phyloP scores from a whole-genome alignment of 768 basidiomycete species.

The Suillus subalutaceus region DNA sequence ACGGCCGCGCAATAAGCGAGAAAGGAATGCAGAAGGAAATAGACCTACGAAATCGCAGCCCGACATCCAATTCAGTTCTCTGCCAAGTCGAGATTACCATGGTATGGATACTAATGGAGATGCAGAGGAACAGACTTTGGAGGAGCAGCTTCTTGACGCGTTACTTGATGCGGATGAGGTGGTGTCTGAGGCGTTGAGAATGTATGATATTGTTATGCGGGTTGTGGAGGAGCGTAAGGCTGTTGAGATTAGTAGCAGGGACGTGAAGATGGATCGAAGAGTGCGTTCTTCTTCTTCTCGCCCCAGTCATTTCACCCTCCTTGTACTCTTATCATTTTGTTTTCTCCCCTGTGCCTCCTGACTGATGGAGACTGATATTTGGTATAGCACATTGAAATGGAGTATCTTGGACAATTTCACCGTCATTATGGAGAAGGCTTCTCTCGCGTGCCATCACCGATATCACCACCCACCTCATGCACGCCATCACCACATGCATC shows the following conservation, averaged over 20 bases:
- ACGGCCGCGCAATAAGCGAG: conserved; percentile 52
- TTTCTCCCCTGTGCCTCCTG: too few relatives aligned
- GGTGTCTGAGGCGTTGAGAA: conserved; percentile 64
- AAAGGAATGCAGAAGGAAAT: conserved; percentile 24
- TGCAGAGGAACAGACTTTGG: conserved; percentile 55
- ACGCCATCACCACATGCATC: too few relatives aligned
- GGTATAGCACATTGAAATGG: too few relatives aligned
- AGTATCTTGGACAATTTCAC: too few relatives aligned
- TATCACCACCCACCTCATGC: too few relatives aligned
- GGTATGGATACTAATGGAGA: conserved; percentile 26
- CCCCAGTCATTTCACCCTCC: too few relatives aligned
- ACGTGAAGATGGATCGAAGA: conserved; percentile 64
- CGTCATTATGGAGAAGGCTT: too few relatives aligned
- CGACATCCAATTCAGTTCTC: background rate
- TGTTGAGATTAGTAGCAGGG: too few relatives aligned
- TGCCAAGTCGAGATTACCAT: conserved; percentile 13
- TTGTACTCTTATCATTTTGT: too few relatives aligned
- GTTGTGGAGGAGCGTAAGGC: conserved; percentile 62
- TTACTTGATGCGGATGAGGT: conserved; percentile 78
- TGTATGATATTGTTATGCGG: conserved; percentile 78
- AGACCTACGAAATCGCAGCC: conserved; percentile 20
- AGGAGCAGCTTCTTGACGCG: conserved; percentile 75
- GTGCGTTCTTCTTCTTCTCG: too few relatives aligned
- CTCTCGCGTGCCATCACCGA: too few relatives aligned
- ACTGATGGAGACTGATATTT: too few relatives aligned